phyloP scores from a whole-genome alignment of 345 rosid species.

The Bretschneidera sinensis region DNA sequence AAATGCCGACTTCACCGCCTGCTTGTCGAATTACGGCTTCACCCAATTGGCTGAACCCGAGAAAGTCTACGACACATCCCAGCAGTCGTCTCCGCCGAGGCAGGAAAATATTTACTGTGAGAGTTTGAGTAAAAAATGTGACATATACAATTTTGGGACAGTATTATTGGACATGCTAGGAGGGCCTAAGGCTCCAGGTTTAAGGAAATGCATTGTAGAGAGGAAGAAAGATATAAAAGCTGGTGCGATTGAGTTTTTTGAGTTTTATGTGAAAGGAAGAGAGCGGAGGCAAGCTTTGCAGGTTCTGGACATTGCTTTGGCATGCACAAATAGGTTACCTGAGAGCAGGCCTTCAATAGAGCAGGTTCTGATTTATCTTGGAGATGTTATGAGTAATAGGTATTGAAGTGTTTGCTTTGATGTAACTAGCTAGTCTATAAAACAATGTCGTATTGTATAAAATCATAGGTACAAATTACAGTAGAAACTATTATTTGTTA shows the following conservation, averaged over 20 bases:
- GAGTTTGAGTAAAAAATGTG: slow-evolving; percentile 27
- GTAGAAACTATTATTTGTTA: no score
- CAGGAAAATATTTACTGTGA: background rate
- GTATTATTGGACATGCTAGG: slow-evolving; percentile 39
- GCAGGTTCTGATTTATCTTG: slow-evolving; percentile 1
- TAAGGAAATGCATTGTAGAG: slow-evolving; percentile 2
- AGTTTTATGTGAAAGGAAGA: slow-evolving; percentile 31
- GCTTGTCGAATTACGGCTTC: slow-evolving; percentile 49
- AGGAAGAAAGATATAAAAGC: slow-evolving; percentile 24
- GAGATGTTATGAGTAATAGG: background rate
- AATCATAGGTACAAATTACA: no score
- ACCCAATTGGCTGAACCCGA: slow-evolving; percentile 27
- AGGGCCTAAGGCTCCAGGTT: slow-evolving; percentile 8
- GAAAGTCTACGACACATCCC: slow-evolving; percentile 9
- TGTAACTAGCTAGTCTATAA: no score
- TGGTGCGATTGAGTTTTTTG: slow-evolving; percentile 27
- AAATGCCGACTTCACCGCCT: slow-evolving; percentile 40
- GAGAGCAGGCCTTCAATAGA: slow-evolving; percentile 45
- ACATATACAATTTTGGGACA: slow-evolving; percentile 39
- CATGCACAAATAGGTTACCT: slow-evolving; percentile 22
- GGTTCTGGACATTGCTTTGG: slow-evolving; percentile 44
- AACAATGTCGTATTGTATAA: no score
- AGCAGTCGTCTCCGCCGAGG: background rate
- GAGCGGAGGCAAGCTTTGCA: slow-evolving; percentile 38
- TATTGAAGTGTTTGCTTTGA: background rate